Evolutionary conservation across 2,329 filamentous ascomycete genomes (phyloP).

Genomic region (Ophiocordyceps robertsii): DNA sequence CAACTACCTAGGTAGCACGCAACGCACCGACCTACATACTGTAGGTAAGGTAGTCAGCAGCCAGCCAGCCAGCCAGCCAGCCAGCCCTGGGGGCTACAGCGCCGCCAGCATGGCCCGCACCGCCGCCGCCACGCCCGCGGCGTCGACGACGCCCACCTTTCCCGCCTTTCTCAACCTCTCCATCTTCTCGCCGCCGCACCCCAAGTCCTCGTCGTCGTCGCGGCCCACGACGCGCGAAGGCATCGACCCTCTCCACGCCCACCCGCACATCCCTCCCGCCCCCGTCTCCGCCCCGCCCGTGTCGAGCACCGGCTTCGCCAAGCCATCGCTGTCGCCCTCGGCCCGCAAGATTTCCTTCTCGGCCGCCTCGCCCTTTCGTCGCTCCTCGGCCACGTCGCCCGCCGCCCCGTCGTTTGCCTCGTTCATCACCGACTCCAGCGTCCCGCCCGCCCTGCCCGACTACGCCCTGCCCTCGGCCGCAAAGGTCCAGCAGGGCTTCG

Average conservation of each 20-base stretch:
- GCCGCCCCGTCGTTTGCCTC: constrained; percentile 22
- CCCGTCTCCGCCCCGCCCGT: constrained; percentile 8
- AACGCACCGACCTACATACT: too few species aligned
- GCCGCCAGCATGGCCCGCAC: not conserved
- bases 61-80: too few species aligned
- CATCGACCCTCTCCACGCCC: not conserved
- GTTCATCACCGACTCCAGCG: constrained; percentile 29
- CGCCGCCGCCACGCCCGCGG: constrained; percentile 1
- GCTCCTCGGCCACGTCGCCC: constrained; percentile 18
- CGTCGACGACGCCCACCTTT: constrained; percentile 19
- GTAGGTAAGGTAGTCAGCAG: too few species aligned
- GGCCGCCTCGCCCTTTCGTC: constrained; percentile 19
- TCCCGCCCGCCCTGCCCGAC: constrained; percentile 39
- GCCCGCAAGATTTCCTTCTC: constrained; percentile 27
- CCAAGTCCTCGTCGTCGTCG: constrained; percentile 11
- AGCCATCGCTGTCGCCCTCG: constrained; percentile 7
- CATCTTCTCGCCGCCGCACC: constrained; percentile 15
- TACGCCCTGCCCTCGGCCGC: constrained; percentile 37
- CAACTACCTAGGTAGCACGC: too few species aligned
- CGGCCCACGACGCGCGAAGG: constrained; percentile 24
- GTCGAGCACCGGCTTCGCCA: constrained; percentile 29
- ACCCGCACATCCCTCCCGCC: not conserved
- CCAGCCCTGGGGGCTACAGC: too few species aligned
- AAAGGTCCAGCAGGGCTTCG: constrained; percentile 18
- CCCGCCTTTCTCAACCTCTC: constrained; percentile 23